Evolutionary conservation across 140 eudicot genomes (phyloP), one percentile per base, ranked within the genome.

Genomic region (Oenanthe javanica): DNA sequence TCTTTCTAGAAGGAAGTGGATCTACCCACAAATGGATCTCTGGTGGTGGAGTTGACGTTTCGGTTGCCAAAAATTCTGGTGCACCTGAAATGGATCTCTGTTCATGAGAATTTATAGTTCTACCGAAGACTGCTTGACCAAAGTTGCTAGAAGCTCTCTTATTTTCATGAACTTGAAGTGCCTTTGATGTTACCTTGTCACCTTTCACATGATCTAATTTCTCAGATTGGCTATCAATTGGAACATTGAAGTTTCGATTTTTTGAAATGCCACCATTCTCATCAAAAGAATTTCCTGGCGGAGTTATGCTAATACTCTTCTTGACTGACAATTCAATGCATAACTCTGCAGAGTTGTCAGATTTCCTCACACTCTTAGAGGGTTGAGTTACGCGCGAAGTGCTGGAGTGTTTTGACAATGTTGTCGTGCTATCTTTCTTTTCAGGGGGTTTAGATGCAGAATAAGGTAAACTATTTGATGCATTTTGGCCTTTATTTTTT

Each of bases 1-100:
- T 93, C 88, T 86, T 93, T 85, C 90, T 87, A 4, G 88, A 77
- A 48, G 77, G 86, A 76, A 21, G 82, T 43, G 70, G 81, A 82
- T 86, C 91, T 9, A 46, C 80, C 80, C 73, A 78, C 57, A 77
- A 51, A 79, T 77, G 87, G 76, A 79, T 80, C 2, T 79, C 61
- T 72, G 86, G 83, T 40, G 90, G 85, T 18, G 89, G 87, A 50
- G 89, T 88, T 1, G 88, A 84, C 25, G 55, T 64, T 71, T 87
- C 85, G 25, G 57, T 38, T 31, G 51, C 82, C 38, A 85, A 79
- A 55, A 86, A 49, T 67, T 89, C 90, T 46, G 81, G 81, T 51
- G 83, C 83, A 81, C 86, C 43, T 2, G 82, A 14, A 21, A 48
- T 63, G 2, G 16, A 63, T 63, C 57, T 50, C 49, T 25, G 21